Percentiles rank a stretch among this genome's conserved stretches.
phyloP scores from a whole-genome alignment of 2,329 filamentous ascomycete genomes.

The Coleophoma cylindrospora region DNA sequence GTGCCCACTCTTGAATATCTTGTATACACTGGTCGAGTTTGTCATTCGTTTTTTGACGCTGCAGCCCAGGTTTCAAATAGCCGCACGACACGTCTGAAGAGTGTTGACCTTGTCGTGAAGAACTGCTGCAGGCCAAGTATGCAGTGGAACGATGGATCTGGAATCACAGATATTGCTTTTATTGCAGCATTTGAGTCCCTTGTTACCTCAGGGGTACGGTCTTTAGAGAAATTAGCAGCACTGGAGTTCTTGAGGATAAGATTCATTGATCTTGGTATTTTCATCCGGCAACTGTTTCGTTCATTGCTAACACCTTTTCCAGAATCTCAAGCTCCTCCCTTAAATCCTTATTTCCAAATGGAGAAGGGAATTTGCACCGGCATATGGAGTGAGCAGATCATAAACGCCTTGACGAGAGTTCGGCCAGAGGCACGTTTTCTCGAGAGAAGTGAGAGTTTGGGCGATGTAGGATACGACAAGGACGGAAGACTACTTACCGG shows the following conservation, averaged over 20 bases:
- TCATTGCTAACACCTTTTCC: constrained; percentile 5
- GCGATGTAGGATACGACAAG: constrained; percentile 52
- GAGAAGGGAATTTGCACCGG: constrained; percentile 57
- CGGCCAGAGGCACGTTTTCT: constrained; percentile 55
- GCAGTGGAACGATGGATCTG: constrained; percentile 58
- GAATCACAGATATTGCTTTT: constrained; percentile 68
- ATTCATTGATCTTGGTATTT: constrained; percentile 65
- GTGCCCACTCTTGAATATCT: constrained; percentile 61
- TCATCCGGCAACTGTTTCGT: not conserved
- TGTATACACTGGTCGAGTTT: constrained; percentile 68
- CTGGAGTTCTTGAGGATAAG: constrained; percentile 65
- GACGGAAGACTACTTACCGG: constrained; percentile 41
- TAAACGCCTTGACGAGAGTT: constrained; percentile 52
- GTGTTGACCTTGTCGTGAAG: constrained; percentile 68
- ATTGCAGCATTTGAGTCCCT: constrained; percentile 67
- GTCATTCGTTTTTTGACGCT: constrained; percentile 61
- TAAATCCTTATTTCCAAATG: constrained; percentile 70
- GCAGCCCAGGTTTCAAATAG: constrained; percentile 45
- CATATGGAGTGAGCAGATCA: constrained; percentile 66
- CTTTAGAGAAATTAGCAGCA: constrained; percentile 52
- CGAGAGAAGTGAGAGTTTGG: constrained; percentile 60
- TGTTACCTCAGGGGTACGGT: constrained; percentile 57
- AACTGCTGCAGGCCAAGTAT: constrained; percentile 59
- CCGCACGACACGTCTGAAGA: constrained; percentile 46
- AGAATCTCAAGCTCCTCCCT: constrained; percentile 65